phyloP scores from a whole-genome alignment of 2,329 filamentous ascomycete species.

The Elsinoe australis region DNA sequence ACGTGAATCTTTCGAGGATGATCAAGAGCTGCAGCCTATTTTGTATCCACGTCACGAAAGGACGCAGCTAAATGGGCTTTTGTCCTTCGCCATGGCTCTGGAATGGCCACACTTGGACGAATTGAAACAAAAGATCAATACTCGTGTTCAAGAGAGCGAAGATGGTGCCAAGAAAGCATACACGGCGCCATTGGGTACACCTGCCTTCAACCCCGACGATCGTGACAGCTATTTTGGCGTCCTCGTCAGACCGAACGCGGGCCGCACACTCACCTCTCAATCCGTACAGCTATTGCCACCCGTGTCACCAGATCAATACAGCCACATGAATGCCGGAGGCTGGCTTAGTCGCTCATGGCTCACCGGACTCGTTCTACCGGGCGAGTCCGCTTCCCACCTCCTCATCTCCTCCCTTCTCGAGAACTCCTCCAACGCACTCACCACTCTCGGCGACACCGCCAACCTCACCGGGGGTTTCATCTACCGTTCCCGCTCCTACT shows the following conservation, averaged over 20 bases:
- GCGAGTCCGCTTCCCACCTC: conserved; percentile 46
- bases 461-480: conserved; percentile 50
- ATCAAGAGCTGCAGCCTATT: conserved; percentile 21
- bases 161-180: conserved; percentile 22
- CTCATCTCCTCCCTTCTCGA: conserved; percentile 51
- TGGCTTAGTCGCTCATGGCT: conserved; percentile 52
- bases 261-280: conserved; percentile 14
- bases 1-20: conserved; percentile 20
- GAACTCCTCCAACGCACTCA: conserved; percentile 45
- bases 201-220: conserved; percentile 24
- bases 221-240: conserved; percentile 17
- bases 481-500: conserved; percentile 45
- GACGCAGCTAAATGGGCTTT: conserved; percentile 43
- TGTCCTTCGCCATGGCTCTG: conserved; percentile 44
- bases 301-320: neutral
- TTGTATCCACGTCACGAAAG: conserved; percentile 32
- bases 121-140: conserved; percentile 13
- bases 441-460: conserved; percentile 42
- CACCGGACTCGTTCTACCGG: conserved; percentile 48
- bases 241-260: conserved; percentile 17
- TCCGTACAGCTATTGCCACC: conserved; percentile 18
- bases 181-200: conserved; percentile 34
- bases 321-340: conserved; percentile 35
- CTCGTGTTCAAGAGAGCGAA: conserved; percentile 12
- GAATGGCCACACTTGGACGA: conserved; percentile 40